These are phyloP conservation scores for Asterionellopsis glacialis DNA, from an alignment of 108 stramenopile genomes.

Conservation along the genomic window DNA sequence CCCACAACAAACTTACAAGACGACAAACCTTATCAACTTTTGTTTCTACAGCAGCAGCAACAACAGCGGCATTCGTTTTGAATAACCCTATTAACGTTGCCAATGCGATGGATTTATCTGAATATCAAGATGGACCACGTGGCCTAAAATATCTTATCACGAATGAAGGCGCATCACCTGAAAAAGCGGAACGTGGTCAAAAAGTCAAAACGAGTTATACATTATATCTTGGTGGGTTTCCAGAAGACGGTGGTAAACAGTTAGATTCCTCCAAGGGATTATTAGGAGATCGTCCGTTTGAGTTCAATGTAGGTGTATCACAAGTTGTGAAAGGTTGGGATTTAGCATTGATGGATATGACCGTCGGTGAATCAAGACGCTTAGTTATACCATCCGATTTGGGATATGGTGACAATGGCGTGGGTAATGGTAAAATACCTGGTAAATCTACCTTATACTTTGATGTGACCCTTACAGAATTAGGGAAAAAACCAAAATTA, in stretches of 20 bases:
- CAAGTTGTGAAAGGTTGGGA: constrained; percentile 84
- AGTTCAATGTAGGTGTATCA: constrained; percentile 32
- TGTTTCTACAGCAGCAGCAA: too few species aligned
- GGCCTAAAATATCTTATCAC: constrained; percentile 43
- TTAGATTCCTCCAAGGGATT: constrained; percentile 30
- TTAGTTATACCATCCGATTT: constrained; percentile 62
- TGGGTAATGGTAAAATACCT: constrained; percentile 43
- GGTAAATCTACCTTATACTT: constrained; percentile 58
- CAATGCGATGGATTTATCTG: background rate
- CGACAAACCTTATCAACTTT: too few species aligned
- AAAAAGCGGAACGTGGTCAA: constrained; percentile 33
- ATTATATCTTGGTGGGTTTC: constrained; percentile 38
- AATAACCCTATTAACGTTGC: too few species aligned
- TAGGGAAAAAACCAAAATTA: constrained; percentile 26
- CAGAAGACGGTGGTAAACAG: constrained; percentile 31
- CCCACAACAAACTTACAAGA: too few species aligned
- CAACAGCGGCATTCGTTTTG: too few species aligned
- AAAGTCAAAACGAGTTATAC: constrained; percentile 41
- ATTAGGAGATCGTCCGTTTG: constrained; percentile 33
- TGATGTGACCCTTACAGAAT: constrained; percentile 51
- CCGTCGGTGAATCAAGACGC: constrained; percentile 42
- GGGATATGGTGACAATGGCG: constrained; percentile 67
- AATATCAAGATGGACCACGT: constrained; percentile 24
- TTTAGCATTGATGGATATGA: constrained; percentile 56
- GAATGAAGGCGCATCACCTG: constrained; percentile 10